Conservation (phyloP, 768 basidiomycete genomes). For the Hericium coralloides region DNA sequence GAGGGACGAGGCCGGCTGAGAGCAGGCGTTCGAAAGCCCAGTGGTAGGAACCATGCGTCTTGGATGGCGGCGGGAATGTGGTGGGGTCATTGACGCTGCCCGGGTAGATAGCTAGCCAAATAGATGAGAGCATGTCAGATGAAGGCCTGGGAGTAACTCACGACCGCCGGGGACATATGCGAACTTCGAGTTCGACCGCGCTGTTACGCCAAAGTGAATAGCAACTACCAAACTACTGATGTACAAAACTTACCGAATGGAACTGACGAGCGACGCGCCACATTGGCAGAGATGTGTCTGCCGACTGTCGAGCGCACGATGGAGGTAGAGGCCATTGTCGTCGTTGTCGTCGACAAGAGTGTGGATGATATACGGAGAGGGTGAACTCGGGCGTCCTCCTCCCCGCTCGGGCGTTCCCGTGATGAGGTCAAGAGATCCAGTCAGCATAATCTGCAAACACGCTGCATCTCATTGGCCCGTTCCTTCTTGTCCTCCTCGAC, state of each 20-base stretch:
- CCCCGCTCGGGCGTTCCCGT: too few species aligned
- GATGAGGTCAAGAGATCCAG: too few species aligned
- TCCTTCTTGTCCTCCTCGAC: too few species aligned
- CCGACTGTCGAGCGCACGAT: not conserved
- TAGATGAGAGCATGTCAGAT: not conserved
- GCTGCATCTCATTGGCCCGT: too few species aligned
- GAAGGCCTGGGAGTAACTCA: conserved; percentile 27
- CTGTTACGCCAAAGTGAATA: conserved; percentile 2
- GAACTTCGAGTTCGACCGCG: conserved; percentile 8
- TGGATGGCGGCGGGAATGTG: conserved; percentile 74
- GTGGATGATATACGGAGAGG: too few species aligned
- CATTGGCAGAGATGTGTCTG: conserved; percentile 1
- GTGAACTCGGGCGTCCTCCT: too few species aligned
- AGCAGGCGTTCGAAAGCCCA: conserved; percentile 91
- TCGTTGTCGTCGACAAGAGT: too few species aligned
- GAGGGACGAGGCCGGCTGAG: conserved; percentile 78
- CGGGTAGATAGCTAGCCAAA: conserved; percentile 60
- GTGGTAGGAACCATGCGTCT: conserved; percentile 82
- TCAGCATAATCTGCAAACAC: too few species aligned
- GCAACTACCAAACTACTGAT: not conserved
- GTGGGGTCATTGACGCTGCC: conserved; percentile 96
- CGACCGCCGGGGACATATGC: conserved; percentile 65
- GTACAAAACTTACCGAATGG: not conserved
- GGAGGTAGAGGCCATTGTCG: not conserved
- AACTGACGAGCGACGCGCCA: not conserved